Evolutionary conservation across 495 filamentous ascomycete genomes (phyloP).

Genomic region (Aspergillus coremiiformis): DNA sequence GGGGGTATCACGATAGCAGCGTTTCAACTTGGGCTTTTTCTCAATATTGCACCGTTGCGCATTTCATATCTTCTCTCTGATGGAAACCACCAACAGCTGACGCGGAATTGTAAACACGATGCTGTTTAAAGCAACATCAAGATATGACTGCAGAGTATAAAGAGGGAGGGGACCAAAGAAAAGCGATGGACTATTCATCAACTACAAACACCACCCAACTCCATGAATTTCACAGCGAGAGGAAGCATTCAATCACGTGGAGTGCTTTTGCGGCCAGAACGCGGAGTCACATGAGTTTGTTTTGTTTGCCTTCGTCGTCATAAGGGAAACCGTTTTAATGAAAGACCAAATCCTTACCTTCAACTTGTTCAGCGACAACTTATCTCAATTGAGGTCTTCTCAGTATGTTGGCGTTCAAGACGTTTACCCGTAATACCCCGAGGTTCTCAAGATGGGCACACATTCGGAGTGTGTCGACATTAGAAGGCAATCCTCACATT

Average conservation of each 20-base stretch:
- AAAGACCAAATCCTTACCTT: background rate
- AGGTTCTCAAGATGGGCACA: conserved; percentile 20
- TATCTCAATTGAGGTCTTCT: background rate
- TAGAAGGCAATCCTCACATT: conserved; percentile 49
- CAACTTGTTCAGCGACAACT: background rate
- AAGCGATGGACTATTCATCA: background rate
- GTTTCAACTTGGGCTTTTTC: background rate
- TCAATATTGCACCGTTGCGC: background rate
- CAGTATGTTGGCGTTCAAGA: conserved; percentile 25
- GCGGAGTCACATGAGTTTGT: conserved; percentile 28
- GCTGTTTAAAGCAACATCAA: background rate
- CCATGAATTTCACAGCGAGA: background rate
- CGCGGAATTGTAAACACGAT: background rate
- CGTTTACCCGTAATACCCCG: conserved; percentile 16
- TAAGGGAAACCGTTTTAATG: conserved; percentile 1
- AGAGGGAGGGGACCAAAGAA: background rate
- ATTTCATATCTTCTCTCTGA: conserved; percentile 3
- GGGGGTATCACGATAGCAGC: conserved; percentile 7
- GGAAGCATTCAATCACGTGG: background rate
- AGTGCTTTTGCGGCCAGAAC: conserved; percentile 8
- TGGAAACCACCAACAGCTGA: background rate
- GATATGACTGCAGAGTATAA: background rate
- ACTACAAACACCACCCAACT: background rate
- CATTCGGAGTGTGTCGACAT: conserved; percentile 41
- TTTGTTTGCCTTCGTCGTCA: conserved; percentile 26